phyloP scores from a whole-genome alignment of 257 asterid genomes.

The Parsonsia alboflavescens region DNA sequence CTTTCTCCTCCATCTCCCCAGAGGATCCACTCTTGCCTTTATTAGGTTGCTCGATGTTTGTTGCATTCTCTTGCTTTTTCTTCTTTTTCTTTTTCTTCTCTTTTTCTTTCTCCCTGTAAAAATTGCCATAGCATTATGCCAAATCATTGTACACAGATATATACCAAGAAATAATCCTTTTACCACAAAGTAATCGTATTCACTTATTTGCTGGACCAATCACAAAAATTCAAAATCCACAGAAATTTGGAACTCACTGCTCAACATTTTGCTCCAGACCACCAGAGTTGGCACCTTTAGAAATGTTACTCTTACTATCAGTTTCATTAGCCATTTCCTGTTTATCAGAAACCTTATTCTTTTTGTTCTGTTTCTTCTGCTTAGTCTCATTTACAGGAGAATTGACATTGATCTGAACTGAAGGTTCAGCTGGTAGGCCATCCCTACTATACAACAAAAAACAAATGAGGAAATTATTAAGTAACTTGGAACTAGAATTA shows the following conservation, averaged over 20 bases:
- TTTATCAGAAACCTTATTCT: slow-evolving; percentile 41
- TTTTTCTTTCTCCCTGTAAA: slow-evolving; percentile 40
- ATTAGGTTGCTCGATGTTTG: slow-evolving; percentile 29
- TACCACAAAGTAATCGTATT: background rate
- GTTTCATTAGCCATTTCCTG: slow-evolving; percentile 30
- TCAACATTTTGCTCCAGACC: slow-evolving; percentile 32
- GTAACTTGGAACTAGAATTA: background rate
- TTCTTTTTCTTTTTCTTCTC: slow-evolving; percentile 56
- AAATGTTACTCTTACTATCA: slow-evolving; percentile 14
- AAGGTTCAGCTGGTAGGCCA: slow-evolving; percentile 15
- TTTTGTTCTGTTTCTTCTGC: slow-evolving; percentile 57
- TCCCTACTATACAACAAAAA: slow-evolving; percentile 1
- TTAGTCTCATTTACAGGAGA: slow-evolving; percentile 33
- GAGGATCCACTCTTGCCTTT: slow-evolving; percentile 27
- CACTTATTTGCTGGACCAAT: background rate
- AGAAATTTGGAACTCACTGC: slow-evolving; percentile 45
- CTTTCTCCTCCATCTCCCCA: slow-evolving; percentile 37
- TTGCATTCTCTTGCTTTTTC: slow-evolving; percentile 38
- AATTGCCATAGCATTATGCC: background rate
- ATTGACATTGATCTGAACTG: slow-evolving; percentile 22
- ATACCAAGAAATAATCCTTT: background rate
- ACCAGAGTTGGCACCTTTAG: slow-evolving; percentile 16
- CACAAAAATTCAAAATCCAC: background rate
- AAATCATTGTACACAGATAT: background rate
- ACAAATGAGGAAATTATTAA: background rate